Evolutionary conservation across 179 eudicot species (phyloP), one percentile per base, ranked within the genome.

Genomic region (Sideroxylon spinosum): DNA sequence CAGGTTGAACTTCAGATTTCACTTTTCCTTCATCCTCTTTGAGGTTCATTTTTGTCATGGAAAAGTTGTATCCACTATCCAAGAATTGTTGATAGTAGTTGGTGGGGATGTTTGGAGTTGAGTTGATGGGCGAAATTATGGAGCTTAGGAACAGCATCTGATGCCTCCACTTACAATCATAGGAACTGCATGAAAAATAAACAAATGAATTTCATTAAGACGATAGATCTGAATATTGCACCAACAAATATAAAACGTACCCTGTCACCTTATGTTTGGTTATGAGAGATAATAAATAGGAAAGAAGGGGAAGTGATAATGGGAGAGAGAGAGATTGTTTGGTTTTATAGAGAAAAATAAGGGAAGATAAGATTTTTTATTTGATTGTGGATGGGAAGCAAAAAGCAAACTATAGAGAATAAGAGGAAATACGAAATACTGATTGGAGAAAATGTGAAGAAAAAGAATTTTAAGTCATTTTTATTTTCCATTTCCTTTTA

Each of bases 121-220:
- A 3, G 86, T n/a, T n/a, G n/a, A 32, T 50, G 92, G 95, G 63
- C 79, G 85, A 78, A 95, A 93, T 65, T 91, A 97, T 48, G 98
- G 98, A 20, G 90, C 85, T 79, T 90, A 94, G 50, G 97, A 96
- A 22, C 96, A 0, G 91, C 96, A 20, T 91, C 91, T 20, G 91
- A 87, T 78, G 97, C 48, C 84, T 93, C 97, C 81, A 93, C 81
- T 56, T 92, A 86, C 73, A 89, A 93, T 92, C 97, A 93, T 92
- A 25, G 98, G 98, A 83, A 93, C 98, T 93, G 88, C 75, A 55
- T 26, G 22, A n/a, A n/a, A n/a, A n/a, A n/a, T n/a, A n/a, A n/a
- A n/a, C n/a, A n/a, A n/a, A n/a, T n/a, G n/a, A n/a, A n/a, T n/a
- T n/a, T n/a, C n/a, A n/a, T n/a, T n/a, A n/a, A n/a, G n/a, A n/a